phyloP scores from a whole-genome alignment of 1,139 yeast genomes.

The Spathaspora jeffriesii region DNA sequence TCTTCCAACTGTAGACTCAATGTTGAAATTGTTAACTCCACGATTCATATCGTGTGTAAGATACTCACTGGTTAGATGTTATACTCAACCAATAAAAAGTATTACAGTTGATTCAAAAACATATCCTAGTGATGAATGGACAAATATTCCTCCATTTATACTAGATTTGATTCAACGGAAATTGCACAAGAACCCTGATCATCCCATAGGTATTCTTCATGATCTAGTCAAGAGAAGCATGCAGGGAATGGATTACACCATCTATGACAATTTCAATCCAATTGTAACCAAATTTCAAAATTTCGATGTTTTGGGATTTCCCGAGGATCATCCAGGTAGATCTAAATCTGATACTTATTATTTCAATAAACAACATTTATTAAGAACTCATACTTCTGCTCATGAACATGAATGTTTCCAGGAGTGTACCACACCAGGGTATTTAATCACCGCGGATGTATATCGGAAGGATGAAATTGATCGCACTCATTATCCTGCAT shows the following conservation, averaged over 20 bases:
- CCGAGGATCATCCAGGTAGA: constrained; percentile 91
- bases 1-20: background rate
- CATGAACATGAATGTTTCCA: constrained; percentile 89
- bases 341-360: constrained; percentile 93
- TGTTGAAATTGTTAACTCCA: constrained; percentile 6
- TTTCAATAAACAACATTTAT: constrained; percentile 65
- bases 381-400: constrained; percentile 96
- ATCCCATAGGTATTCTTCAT: constrained; percentile 88
- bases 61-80: constrained; percentile 5
- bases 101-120: constrained; percentile 49
- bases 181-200: constrained; percentile 70
- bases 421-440: constrained; percentile 73
- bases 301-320: constrained; percentile 91
- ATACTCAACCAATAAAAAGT: constrained; percentile 23
- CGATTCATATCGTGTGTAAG: background rate
- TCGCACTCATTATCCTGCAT: constrained; percentile 94
- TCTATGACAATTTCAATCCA: constrained; percentile 80
- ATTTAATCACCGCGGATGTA: constrained; percentile 92
- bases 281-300: constrained; percentile 81
- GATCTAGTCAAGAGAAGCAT: constrained; percentile 72
- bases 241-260: constrained; percentile 69
- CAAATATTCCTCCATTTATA: constrained; percentile 82
- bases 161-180: constrained; percentile 68
- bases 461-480: constrained; percentile 96
- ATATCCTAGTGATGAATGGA: constrained; percentile 73